Evolutionary conservation across 2,329 filamentous ascomycete genomes (phyloP).

Genomic region (Microascus cirrosus): DNA sequence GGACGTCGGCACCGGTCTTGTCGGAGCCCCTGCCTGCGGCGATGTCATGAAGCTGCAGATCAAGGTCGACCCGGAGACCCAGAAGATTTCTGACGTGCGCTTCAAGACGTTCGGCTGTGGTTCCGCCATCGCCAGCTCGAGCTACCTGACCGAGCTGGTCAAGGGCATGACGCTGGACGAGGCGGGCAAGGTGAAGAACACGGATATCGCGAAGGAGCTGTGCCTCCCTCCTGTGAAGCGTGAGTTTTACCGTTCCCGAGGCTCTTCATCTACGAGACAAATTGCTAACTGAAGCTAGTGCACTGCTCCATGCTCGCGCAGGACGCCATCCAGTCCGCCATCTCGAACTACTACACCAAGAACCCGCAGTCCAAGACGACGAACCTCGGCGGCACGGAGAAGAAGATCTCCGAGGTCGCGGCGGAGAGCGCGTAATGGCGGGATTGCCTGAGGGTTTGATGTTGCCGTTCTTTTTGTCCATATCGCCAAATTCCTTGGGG

Average conservation of each 20-base stretch:
- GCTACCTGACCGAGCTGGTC: slow-evolving; percentile 93
- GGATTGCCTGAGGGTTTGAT: neutral
- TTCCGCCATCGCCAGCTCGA: slow-evolving; percentile 86
- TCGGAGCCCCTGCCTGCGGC: slow-evolving; percentile 79
- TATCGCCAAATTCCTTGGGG: neutral
- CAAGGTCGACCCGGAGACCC: slow-evolving; percentile 76
- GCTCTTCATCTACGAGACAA: no score
- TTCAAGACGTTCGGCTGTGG: slow-evolving; percentile 98
- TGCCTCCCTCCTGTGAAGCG: slow-evolving; percentile 80
- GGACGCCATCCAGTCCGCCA: slow-evolving; percentile 84
- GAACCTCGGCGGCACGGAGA: slow-evolving; percentile 64
- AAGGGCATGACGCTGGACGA: slow-evolving; percentile 92
- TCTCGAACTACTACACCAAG: slow-evolving; percentile 83
- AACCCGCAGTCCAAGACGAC: slow-evolving; percentile 45
- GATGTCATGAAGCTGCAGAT: slow-evolving; percentile 79
- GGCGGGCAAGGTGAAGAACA: slow-evolving; percentile 86
- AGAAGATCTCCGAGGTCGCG: slow-evolving; percentile 4
- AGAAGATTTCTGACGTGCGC: slow-evolving; percentile 87
- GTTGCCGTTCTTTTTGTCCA: neutral
- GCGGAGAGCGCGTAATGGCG: neutral
- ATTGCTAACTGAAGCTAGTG: slow-evolving; percentile 34
- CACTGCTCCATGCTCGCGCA: slow-evolving; percentile 90
- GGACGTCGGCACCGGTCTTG: slow-evolving; percentile 84
- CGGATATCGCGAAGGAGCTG: slow-evolving; percentile 94
- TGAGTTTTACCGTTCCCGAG: slow-evolving; percentile 35